Evolutionary conservation across 2,329 filamentous ascomycete species (phyloP), one percentile per base, ranked within the genome.

Genomic region (Trichoderma aggressivum): DNA sequence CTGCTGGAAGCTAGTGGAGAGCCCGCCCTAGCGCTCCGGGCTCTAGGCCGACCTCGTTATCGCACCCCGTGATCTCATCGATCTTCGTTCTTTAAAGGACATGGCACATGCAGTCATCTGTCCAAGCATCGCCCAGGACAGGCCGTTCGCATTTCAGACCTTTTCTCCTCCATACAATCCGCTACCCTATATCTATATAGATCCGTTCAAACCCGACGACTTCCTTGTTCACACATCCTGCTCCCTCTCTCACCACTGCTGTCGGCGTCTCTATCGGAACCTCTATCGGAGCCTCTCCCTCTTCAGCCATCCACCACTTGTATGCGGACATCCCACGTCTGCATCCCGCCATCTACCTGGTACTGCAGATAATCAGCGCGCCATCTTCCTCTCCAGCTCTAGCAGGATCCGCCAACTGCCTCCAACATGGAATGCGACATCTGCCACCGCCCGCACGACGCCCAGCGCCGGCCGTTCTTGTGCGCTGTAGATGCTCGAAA

Each of bases 401-500:
- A 28, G 21, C n/a, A 24, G 24, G 8, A 56, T 18, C 64, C 30
- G 53, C n/a, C 65, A 30, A 11, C 60, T 60, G 14, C 36, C 32
- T 70, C 75, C 80, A 82, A 78, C 72, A 92, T 93, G 90, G 88
- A 88, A 78, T 94, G 91, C 83, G 86, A 89, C 79, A 87, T 92
- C 79, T 94, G 91, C 80, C 82, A 84, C 79, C 84, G 87, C 77
- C 79, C 82, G 77, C 83, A 88, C 80, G 84, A 87, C 74, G 76
- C 84, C n/a, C 82, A 84, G 74, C 86, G 84, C 77, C 80, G 90
- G 69, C 88, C 88, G 14, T 91, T 92, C 76, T 84, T 92, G 75
- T 94, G 92, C 79, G 83, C 87, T 30, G 87, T 91, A 61, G 92
- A 93, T 81, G 90, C 89, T 60, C 87, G 91, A 65, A 93, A 91